phyloP scores from a whole-genome alignment of 129 eudicot genomes.

The Logfia minima region DNA sequence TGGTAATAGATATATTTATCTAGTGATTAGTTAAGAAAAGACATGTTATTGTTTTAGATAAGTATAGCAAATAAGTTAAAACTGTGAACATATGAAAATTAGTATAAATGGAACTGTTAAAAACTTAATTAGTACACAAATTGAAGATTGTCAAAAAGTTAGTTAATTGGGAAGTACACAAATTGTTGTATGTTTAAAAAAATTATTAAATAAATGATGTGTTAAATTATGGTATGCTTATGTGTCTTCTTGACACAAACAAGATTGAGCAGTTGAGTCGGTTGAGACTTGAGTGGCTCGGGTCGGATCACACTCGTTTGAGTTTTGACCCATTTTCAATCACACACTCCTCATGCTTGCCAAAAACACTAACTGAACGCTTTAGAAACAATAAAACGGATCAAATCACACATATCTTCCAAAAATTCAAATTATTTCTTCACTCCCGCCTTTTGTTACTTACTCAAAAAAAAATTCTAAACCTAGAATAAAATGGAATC shows the following conservation, averaged over 20 bases:
- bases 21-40: no score
- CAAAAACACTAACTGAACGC: constrained; percentile 11
- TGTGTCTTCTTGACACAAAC: background rate
- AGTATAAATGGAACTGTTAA: no score
- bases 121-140: no score
- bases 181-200: no score
- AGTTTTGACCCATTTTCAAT: background rate
- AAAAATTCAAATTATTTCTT: constrained; percentile 26
- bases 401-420: constrained; percentile 24
- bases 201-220: no score
- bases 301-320: background rate
- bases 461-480: background rate
- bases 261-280: background rate
- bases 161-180: no score
- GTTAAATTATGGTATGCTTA: no score
- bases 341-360: background rate
- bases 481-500: constrained; percentile 25
- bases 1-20: no score
- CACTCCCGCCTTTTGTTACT: constrained; percentile 37
- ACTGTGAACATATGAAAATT: no score
- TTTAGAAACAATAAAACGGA: constrained; percentile 8
- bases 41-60: no score
- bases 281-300: background rate
- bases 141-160: no score
- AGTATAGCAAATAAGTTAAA: no score